Evolutionary conservation across 805 yeast genomes (phyloP).

Genomic region (Cyberlindnera meyerae): DNA sequence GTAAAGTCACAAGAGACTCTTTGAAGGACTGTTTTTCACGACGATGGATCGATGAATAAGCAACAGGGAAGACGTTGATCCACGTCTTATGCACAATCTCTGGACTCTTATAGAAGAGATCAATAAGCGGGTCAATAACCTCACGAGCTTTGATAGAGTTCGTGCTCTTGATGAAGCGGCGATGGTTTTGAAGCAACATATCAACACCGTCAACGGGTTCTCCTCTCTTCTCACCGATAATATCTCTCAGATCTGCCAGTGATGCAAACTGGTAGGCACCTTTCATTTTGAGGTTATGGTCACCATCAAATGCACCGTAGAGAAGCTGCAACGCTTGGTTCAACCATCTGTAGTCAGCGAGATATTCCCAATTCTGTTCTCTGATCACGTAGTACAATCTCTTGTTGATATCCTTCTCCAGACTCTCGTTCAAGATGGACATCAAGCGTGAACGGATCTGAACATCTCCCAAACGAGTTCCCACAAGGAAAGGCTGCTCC

Average conservation of each 20-base stretch:
- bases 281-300: slow-evolving; percentile 40
- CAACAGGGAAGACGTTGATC: slow-evolving; percentile 78
- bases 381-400: slow-evolving; percentile 82
- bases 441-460: slow-evolving; percentile 70
- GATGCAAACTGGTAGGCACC: slow-evolving; percentile 52
- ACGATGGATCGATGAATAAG: slow-evolving; percentile 66
- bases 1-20: slow-evolving; percentile 68
- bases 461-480: slow-evolving; percentile 79
- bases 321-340: slow-evolving; percentile 87
- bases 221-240: slow-evolving; percentile 19
- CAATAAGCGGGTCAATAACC: slow-evolving; percentile 66
- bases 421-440: slow-evolving; percentile 69
- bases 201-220: slow-evolving; percentile 26
- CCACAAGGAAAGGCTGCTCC: slow-evolving; percentile 95
- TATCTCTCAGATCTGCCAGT: slow-evolving; percentile 35
- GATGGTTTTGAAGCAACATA: slow-evolving; percentile 28
- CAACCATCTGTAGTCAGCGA: slow-evolving; percentile 92
- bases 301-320: slow-evolving; percentile 67
- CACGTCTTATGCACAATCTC: slow-evolving; percentile 79
- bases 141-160: slow-evolving; percentile 48
- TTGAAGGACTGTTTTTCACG: slow-evolving; percentile 82
- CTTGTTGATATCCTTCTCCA: slow-evolving; percentile 73
- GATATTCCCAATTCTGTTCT: slow-evolving; percentile 95
- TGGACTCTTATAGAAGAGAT: slow-evolving; percentile 76
- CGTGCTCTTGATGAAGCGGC: slow-evolving; percentile 24